Evolutionary conservation across 768 basidiomycete genomes (phyloP).

Genomic region (Pleurotus djamor): DNA sequence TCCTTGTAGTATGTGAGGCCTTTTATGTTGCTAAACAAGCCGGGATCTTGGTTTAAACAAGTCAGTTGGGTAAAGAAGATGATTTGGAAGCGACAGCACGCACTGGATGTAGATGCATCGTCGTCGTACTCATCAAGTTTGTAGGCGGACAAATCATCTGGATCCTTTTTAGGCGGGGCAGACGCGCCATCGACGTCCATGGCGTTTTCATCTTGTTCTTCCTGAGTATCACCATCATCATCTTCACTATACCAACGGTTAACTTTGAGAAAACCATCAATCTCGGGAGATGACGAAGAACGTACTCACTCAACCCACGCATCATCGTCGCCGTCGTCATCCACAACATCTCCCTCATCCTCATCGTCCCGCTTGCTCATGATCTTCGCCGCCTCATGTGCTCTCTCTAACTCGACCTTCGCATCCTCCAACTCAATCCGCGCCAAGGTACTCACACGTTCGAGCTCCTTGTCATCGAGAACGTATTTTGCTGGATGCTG

Average conservation of each 20-base stretch:
- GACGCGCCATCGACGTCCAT: constrained; percentile 36
- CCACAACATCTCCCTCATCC: constrained; percentile 60
- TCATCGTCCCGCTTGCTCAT: constrained; percentile 70
- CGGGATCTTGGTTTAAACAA: constrained; percentile 27
- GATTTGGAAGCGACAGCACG: constrained; percentile 11
- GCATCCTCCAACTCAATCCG: constrained; percentile 90
- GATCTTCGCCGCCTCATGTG: constrained; percentile 69
- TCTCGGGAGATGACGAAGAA: constrained; percentile 5
- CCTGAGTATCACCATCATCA: constrained; percentile 16
- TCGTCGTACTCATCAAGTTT: constrained; percentile 92
- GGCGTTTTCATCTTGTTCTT: constrained; percentile 48
- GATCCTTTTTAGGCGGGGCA: constrained; percentile 16
- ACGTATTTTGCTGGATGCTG: constrained; percentile 84
- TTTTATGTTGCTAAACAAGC: constrained; percentile 95
- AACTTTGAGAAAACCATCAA: constrained; percentile 12
- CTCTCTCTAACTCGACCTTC: constrained; percentile 77
- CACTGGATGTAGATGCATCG: constrained; percentile 45
- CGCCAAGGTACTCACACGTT: constrained; percentile 86
- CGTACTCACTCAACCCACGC: constrained; percentile 88
- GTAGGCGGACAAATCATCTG: constrained; percentile 75
- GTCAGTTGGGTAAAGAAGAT: constrained; percentile 3
- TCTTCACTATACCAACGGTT: constrained; percentile 27
- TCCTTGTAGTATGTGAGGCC: constrained; percentile 90
- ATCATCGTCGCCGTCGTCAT: constrained; percentile 41
- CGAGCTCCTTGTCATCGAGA: constrained; percentile 87